Evolutionary conservation across 352 stramenopile genomes (phyloP).

Genomic region (Phytophthora multivora): DNA sequence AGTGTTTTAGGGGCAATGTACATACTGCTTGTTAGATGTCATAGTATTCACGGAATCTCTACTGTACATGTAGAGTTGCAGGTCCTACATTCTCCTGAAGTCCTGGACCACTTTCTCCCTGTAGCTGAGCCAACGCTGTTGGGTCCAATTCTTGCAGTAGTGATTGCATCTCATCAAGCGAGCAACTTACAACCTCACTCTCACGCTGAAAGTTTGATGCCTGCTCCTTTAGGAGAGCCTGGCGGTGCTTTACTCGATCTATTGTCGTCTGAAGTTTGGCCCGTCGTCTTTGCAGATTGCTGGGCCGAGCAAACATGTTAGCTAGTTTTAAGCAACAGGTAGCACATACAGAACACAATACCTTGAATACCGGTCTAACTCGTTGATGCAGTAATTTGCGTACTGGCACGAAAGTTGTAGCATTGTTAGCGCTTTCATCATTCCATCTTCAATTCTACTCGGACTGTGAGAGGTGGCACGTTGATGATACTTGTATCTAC

Average conservation of each 20-base stretch:
- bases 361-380: slow-evolving; percentile 42
- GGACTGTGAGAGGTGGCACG: background rate
- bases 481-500: background rate
- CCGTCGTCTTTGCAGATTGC: slow-evolving; percentile 15
- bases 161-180: slow-evolving; percentile 44
- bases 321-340: background rate
- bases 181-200: slow-evolving; percentile 33
- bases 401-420: slow-evolving; percentile 77
- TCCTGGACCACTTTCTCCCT: slow-evolving; percentile 1
- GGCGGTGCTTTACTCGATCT: slow-evolving; percentile 14
- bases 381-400: slow-evolving; percentile 41
- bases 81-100: background rate
- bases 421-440: slow-evolving; percentile 40
- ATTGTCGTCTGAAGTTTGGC: slow-evolving; percentile 8
- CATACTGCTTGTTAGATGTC: slow-evolving; percentile 9
- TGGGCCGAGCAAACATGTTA: slow-evolving; percentile 1
- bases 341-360: slow-evolving; percentile 6
- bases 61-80: background rate
- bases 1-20: slow-evolving; percentile 9
- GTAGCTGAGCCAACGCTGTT: slow-evolving; percentile 14
- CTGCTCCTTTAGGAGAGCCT: slow-evolving; percentile 23
- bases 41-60: too few species aligned
- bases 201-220: slow-evolving; percentile 40
- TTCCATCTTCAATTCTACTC: background rate
- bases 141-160: slow-evolving; percentile 53